phyloP scores from a whole-genome alignment of 208 protist species.

The Wallacemonas rigidus region DNA sequence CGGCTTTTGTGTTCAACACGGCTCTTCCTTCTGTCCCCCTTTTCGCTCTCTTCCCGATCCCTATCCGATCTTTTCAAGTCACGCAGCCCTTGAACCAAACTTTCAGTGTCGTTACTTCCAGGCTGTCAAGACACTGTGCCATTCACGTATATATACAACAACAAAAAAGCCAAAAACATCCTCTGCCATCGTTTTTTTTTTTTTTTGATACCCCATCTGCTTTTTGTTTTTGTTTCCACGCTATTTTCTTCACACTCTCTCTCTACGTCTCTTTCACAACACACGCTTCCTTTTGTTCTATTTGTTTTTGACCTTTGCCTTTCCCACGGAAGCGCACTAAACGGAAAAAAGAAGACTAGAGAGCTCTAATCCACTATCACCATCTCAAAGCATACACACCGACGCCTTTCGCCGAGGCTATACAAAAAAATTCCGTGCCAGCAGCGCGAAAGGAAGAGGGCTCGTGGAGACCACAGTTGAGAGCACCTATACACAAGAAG shows the following conservation, averaged over 20 bases:
- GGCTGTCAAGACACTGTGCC: neutral
- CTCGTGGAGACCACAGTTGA: no score
- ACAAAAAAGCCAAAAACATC: neutral
- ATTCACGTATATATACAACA: conserved; percentile 1
- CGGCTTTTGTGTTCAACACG: neutral
- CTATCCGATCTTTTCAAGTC: neutral
- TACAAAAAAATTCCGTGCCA: no score
- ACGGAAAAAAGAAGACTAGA: no score
- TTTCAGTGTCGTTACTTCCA: neutral
- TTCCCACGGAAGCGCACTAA: no score
- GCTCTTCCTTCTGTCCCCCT: conserved; percentile 7
- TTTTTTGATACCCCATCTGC: no score
- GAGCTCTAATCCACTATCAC: no score
- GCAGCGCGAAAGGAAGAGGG: no score
- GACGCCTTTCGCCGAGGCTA: no score
- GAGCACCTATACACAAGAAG: no score
- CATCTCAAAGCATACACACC: no score
- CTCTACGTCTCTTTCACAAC: neutral
- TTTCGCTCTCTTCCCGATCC: conserved; percentile 1
- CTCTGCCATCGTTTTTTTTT: no score
- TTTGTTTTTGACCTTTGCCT: neutral
- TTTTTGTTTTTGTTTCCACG: conserved; percentile 8
- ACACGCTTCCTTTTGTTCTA: neutral
- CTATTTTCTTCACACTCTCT: conserved; percentile 4
- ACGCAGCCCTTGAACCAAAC: neutral